phyloP scores from a whole-genome alignment of 2,329 filamentous ascomycete species.

The Sarocladiaceae sp. region DNA sequence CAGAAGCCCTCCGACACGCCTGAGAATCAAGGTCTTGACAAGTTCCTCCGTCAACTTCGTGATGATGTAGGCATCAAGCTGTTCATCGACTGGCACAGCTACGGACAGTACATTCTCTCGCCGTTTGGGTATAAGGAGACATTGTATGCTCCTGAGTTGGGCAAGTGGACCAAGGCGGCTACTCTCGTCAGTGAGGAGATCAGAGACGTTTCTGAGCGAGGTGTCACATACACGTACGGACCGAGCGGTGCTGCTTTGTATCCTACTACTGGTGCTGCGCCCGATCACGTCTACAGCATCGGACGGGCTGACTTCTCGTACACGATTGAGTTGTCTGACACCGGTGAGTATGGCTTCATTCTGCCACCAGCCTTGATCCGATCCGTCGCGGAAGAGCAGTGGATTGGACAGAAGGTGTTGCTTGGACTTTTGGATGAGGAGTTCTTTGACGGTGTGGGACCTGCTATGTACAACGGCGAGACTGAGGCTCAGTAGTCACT shows the following conservation, averaged over 20 bases:
- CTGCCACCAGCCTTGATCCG: constrained; percentile 32
- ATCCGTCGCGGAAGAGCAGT: constrained; percentile 30
- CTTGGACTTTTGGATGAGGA: constrained; percentile 26
- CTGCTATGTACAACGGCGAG: constrained; percentile 13
- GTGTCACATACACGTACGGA: constrained; percentile 31
- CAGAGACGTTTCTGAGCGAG: constrained; percentile 22
- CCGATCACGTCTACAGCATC: constrained; percentile 23
- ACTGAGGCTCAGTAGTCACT: too few relatives aligned
- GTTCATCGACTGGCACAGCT: constrained; percentile 46
- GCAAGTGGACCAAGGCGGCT: constrained; percentile 34
- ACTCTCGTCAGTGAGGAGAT: constrained; percentile 23
- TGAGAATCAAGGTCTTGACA: constrained; percentile 41
- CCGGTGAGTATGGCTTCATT: constrained; percentile 30
- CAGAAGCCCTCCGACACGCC: constrained; percentile 34
- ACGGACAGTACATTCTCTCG: constrained; percentile 38
- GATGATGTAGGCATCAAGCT: constrained; percentile 33
- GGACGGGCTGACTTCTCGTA: constrained; percentile 30
- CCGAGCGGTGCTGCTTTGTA: constrained; percentile 34
- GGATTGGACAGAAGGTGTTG: constrained; percentile 30
- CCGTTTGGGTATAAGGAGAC: constrained; percentile 43
- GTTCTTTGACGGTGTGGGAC: constrained; percentile 28
- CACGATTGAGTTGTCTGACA: constrained; percentile 32
- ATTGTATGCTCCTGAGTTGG: constrained; percentile 31
- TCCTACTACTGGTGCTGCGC: constrained; percentile 25
- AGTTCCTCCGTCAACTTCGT: constrained; percentile 25